Evolutionary conservation across 768 basidiomycete species (phyloP).

Genomic region (Lentinula boryana): DNA sequence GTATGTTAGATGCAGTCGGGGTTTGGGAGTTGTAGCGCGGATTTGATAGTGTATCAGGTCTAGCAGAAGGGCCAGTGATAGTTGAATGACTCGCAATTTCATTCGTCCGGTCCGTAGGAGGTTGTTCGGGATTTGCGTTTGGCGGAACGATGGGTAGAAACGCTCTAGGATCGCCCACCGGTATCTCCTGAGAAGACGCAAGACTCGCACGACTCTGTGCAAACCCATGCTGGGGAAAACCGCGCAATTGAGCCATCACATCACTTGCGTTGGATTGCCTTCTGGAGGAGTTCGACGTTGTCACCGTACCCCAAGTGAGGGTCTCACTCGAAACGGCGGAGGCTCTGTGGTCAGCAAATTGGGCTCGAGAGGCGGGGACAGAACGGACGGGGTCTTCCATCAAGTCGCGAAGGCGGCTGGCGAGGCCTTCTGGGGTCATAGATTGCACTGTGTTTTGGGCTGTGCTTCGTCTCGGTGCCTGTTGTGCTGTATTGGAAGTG

Average conservation of each 20-base stretch:
- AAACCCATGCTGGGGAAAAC: neutral
- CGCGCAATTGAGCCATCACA: neutral
- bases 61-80: neutral
- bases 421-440: neutral
- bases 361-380: neutral
- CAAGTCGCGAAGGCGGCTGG: neutral
- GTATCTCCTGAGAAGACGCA: slow-evolving; percentile 1
- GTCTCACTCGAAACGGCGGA: neutral
- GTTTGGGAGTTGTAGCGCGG: neutral
- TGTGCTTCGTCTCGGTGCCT: neutral
- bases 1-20: neutral
- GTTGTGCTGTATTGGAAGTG: neutral
- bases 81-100: neutral
- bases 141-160: neutral
- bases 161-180: neutral
- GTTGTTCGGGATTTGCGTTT: neutral
- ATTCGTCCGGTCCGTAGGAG: neutral
- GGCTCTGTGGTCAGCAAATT: neutral
- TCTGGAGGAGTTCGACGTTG: neutral
- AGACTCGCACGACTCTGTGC: neutral
- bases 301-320: neutral
- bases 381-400: slow-evolving; percentile 3
- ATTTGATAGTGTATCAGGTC: neutral
- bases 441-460: neutral
- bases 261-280: slow-evolving; percentile 3